Evolutionary conservation across 257 asterid genomes (phyloP).

Genomic region (Petrea volubilis): DNA sequence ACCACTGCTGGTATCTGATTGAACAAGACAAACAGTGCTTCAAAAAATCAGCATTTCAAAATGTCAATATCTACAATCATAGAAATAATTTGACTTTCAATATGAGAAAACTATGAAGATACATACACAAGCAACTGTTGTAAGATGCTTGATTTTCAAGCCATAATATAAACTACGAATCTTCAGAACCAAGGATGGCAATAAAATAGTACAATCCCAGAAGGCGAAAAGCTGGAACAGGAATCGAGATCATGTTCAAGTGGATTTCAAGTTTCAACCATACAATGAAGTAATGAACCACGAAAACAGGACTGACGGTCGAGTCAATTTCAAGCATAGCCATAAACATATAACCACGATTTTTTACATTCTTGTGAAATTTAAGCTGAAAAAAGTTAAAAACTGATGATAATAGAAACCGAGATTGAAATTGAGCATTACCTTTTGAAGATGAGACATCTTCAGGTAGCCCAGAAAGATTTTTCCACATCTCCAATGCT

Average conservation of each 20-base stretch:
- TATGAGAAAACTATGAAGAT: background rate
- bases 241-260: background rate
- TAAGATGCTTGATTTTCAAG: background rate
- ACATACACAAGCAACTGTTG: background rate
- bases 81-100: background rate
- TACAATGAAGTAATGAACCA: background rate
- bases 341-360: background rate
- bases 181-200: background rate
- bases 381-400: background rate
- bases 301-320: too few species aligned
- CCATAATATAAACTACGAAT: background rate
- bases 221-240: background rate
- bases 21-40: background rate
- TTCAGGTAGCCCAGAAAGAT: constrained; percentile 42
- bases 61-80: too few species aligned
- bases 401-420: background rate
- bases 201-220: background rate
- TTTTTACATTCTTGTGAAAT: background rate
- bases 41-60: background rate
- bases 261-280: background rate
- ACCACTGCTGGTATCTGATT: constrained; percentile 49
- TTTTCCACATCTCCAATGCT: constrained; percentile 74
- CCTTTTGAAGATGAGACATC: constrained; percentile 56
- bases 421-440: constrained; percentile 18
- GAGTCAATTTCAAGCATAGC: too few species aligned